Conservation (phyloP, 179 eudicot species). For the Vitellaria paradoxa region DNA sequence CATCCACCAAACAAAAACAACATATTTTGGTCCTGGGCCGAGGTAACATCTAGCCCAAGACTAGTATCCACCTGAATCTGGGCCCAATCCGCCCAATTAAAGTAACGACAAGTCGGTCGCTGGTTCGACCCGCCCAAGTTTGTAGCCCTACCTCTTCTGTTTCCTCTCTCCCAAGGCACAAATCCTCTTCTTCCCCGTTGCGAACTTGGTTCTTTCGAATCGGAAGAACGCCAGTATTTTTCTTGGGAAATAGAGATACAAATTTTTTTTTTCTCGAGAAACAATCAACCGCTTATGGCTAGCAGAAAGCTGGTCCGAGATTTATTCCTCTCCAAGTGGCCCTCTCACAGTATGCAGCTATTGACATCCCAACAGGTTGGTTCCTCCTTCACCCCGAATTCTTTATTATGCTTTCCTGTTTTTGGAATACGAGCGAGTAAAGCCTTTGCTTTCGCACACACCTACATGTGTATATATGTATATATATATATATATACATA, state of each 20-base stretch:
- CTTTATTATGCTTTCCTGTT: too few relatives aligned
- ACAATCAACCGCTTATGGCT: conserved; percentile 40
- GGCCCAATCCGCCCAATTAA: background rate
- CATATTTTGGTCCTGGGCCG: too few relatives aligned
- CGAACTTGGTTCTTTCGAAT: background rate
- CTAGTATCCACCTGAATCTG: background rate
- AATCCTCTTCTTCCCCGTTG: background rate
- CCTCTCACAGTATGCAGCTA: conserved; percentile 22
- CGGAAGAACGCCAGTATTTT: background rate
- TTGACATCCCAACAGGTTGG: conserved; percentile 41
- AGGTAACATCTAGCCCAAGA: too few relatives aligned
- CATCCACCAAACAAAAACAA: too few relatives aligned
- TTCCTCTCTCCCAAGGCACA: background rate
- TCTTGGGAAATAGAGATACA: background rate
- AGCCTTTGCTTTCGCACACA: background rate
- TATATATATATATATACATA: too few relatives aligned
- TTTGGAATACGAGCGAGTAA: background rate
- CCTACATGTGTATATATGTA: background rate
- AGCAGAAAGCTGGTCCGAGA: conserved; percentile 68
- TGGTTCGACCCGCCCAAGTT: background rate
- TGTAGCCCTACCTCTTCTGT: conserved; percentile 3
- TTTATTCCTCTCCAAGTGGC: conserved; percentile 38
- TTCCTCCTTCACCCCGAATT: background rate
- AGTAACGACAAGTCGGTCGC: background rate
- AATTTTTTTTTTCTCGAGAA: background rate